Evolutionary conservation across 768 basidiomycete species (phyloP).

Genomic region (Boletus subparvulus): DNA sequence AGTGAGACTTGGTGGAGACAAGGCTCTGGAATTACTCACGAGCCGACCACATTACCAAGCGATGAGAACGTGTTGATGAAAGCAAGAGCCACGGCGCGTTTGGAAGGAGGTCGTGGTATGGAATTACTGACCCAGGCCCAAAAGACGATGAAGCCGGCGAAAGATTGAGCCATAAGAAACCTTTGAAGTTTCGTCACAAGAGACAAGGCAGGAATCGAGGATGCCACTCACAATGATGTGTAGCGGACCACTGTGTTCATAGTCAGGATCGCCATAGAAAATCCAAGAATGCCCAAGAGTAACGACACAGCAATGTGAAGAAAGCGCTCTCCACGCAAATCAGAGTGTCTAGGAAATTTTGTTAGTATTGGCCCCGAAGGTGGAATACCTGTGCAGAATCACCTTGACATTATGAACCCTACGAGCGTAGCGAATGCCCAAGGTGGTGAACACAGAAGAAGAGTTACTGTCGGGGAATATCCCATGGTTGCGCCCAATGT

Average conservation of each 20-base stretch:
- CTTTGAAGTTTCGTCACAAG: constrained; percentile 34
- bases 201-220: background rate
- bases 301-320: constrained; percentile 59
- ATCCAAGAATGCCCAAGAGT: constrained; percentile 63
- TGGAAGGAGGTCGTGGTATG: constrained; percentile 79
- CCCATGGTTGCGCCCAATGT: constrained; percentile 74
- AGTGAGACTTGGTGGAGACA: constrained; percentile 5
- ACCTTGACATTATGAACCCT: constrained; percentile 55
- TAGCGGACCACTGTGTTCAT: constrained; percentile 65
- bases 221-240: constrained; percentile 51
- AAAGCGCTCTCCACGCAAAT: constrained; percentile 67
- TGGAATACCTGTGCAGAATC: constrained; percentile 4
- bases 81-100: constrained; percentile 85
- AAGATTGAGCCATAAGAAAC: constrained; percentile 76
- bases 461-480: constrained; percentile 58
- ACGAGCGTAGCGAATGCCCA: constrained; percentile 63
- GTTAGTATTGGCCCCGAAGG: background rate
- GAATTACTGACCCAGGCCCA: constrained; percentile 53
- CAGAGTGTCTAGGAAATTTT: constrained; percentile 56
- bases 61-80: constrained; percentile 80
- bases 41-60: constrained; percentile 81
- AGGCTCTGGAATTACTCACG: constrained; percentile 46
- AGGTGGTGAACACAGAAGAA: constrained; percentile 71
- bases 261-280: constrained; percentile 61
- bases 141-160: constrained; percentile 69